These are phyloP conservation scores for Sugiyamaella mastotermitis DNA, from an alignment of 805 yeast species.

Conservation along the genomic window DNA sequence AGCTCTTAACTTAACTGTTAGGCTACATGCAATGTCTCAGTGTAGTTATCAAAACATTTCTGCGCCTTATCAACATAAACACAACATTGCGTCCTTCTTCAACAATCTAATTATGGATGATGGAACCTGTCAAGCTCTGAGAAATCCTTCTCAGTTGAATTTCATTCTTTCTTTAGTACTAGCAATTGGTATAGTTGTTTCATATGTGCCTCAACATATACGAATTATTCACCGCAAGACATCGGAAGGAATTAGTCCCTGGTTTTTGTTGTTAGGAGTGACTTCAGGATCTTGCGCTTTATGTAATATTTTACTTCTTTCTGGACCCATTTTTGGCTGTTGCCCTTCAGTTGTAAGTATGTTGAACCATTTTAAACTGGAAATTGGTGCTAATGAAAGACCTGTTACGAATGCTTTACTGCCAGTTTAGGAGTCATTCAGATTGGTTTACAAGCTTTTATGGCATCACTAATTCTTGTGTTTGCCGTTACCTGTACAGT, in stretches of 20 bases:
- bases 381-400: not conserved
- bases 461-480: conserved; percentile 46
- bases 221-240: conserved; percentile 52
- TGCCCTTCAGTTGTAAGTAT: conserved; percentile 32
- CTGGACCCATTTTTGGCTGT: conserved; percentile 57
- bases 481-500: conserved; percentile 19
- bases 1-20: too few relatives aligned
- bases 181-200: conserved; percentile 59
- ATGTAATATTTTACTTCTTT: conserved; percentile 58
- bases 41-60: too few relatives aligned
- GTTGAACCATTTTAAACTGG: conserved; percentile 7
- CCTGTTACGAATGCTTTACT: conserved; percentile 50
- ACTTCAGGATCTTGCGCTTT: conserved; percentile 62
- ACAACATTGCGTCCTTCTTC: too few relatives aligned
- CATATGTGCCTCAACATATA: conserved; percentile 72
- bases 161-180: conserved; percentile 47
- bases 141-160: conserved; percentile 44
- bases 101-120: too few relatives aligned
- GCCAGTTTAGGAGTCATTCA: conserved; percentile 63
- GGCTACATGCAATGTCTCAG: too few relatives aligned
- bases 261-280: conserved; percentile 64
- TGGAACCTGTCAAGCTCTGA: conserved; percentile 10
- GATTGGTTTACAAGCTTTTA: conserved; percentile 55
- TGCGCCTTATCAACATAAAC: conserved; percentile 1
- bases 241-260: conserved; percentile 74